Evolutionary conservation across 805 yeast species (phyloP).

Genomic region (Ogataea glucozyma): DNA sequence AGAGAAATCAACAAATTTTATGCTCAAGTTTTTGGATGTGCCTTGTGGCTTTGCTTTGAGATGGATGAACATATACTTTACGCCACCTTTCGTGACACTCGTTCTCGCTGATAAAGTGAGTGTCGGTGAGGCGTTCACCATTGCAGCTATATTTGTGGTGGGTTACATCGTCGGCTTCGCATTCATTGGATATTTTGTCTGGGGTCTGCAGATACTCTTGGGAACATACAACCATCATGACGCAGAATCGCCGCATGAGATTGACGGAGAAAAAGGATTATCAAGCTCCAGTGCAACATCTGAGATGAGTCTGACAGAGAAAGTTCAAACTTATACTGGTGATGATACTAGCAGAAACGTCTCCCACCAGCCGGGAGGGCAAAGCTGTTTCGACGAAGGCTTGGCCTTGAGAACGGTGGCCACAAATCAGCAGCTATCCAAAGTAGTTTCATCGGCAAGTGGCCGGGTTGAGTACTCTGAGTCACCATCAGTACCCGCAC

Average conservation of each 20-base stretch:
- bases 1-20: conserved; percentile 28
- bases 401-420: conserved; percentile 24
- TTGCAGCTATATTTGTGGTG: conserved; percentile 69
- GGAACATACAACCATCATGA: conserved; percentile 25
- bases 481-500: not conserved
- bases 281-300: not conserved
- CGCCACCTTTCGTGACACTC: conserved; percentile 72
- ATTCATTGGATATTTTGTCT: conserved; percentile 49
- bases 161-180: conserved; percentile 60
- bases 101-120: conserved; percentile 68
- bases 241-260: conserved; percentile 12
- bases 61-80: conserved; percentile 79
- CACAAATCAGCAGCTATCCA: conserved; percentile 20
- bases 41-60: conserved; percentile 67
- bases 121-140: conserved; percentile 67
- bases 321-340: conserved; percentile 1
- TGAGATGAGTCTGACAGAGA: not conserved
- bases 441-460: not conserved
- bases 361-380: not conserved
- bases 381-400: conserved; percentile 35
- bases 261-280: conserved; percentile 21
- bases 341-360: too few relatives aligned
- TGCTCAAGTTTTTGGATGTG: conserved; percentile 47
- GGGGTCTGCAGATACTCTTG: conserved; percentile 40
- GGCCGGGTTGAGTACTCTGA: not conserved